phyloP scores from a whole-genome alignment of 371 early-diverging fungal species.

The Mucor velutinosus region DNA sequence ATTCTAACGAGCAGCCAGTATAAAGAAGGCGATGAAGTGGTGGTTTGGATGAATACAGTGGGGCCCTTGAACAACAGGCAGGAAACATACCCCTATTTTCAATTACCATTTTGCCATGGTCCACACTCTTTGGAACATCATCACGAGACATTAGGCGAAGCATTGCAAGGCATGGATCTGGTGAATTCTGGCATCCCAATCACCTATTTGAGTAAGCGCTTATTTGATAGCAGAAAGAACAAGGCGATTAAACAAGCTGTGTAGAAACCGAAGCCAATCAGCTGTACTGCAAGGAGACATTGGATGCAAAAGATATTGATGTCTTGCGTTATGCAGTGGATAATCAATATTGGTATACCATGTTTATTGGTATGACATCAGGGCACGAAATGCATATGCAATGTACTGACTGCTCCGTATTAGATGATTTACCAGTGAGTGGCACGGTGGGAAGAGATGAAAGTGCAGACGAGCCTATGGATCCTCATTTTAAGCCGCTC shows the following conservation, averaged over 20 bases:
- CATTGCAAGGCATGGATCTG: constrained; percentile 77
- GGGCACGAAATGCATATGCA: background rate
- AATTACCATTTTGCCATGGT: constrained; percentile 78
- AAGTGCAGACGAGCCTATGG: constrained; percentile 18
- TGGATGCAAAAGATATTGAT: constrained; percentile 51
- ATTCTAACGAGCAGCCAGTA: constrained; percentile 42
- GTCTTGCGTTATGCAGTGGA: constrained; percentile 66
- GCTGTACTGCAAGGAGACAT: constrained; percentile 47
- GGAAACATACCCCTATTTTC: constrained; percentile 80
- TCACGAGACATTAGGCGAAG: constrained; percentile 85
- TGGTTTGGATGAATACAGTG: constrained; percentile 80
- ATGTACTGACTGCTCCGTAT: background rate
- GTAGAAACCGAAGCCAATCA: constrained; percentile 26
- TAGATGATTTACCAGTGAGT: constrained; percentile 64
- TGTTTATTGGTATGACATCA: constrained; percentile 61
- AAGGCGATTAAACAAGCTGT: background rate
- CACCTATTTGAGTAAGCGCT: constrained; percentile 48
- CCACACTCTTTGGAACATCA: constrained; percentile 59
- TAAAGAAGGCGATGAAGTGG: constrained; percentile 54
- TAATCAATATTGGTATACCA: constrained; percentile 72
- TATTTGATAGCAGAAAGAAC: background rate
- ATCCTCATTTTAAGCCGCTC: constrained; percentile 28
- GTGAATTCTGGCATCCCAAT: constrained; percentile 76
- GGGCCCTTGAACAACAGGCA: constrained; percentile 69
- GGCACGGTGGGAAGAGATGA: constrained; percentile 43